Evolutionary conservation across 2,329 filamentous ascomycete species (phyloP).

Genomic region (Dactylellina haptotyla): DNA sequence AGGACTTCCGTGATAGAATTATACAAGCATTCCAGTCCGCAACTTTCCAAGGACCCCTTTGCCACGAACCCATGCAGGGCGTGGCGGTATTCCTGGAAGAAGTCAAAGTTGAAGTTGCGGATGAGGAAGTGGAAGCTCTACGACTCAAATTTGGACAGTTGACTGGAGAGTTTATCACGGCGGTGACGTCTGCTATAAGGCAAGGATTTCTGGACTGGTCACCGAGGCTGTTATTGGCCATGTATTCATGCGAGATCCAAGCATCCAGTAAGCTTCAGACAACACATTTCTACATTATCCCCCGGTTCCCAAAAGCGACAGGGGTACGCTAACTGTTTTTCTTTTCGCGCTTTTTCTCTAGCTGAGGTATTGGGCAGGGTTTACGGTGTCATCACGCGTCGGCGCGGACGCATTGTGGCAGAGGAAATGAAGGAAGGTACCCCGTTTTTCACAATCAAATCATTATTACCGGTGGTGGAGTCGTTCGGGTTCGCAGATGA

Average conservation of each 20-base stretch:
- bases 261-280: constrained; percentile 73
- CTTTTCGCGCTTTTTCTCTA: constrained; percentile 58
- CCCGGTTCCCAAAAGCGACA: constrained; percentile 18
- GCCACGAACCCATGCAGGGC: constrained; percentile 91
- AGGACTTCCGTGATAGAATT: constrained; percentile 88
- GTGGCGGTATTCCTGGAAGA: constrained; percentile 90
- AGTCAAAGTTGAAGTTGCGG: constrained; percentile 70
- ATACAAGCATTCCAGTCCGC: constrained; percentile 93
- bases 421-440: constrained; percentile 95
- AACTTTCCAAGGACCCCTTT: constrained; percentile 86
- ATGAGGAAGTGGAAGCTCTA: constrained; percentile 65
- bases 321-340: constrained; percentile 40
- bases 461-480: constrained; percentile 88
- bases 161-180: constrained; percentile 92
- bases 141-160: constrained; percentile 78
- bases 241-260: constrained; percentile 98
- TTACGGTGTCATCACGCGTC: constrained; percentile 96
- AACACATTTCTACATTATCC: constrained; percentile 50
- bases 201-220: constrained; percentile 94
- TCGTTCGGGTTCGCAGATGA: constrained; percentile 97
- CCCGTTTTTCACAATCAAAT: constrained; percentile 93
- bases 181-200: constrained; percentile 82
- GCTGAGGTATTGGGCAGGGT: constrained; percentile 93
- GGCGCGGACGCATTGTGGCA: constrained; percentile 85
- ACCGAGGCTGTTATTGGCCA: constrained; percentile 90